Evolutionary conservation across 2,329 filamentous ascomycete genomes (phyloP), one percentile per base, ranked within the genome.

Genomic region (Periconia macrospinosa): DNA sequence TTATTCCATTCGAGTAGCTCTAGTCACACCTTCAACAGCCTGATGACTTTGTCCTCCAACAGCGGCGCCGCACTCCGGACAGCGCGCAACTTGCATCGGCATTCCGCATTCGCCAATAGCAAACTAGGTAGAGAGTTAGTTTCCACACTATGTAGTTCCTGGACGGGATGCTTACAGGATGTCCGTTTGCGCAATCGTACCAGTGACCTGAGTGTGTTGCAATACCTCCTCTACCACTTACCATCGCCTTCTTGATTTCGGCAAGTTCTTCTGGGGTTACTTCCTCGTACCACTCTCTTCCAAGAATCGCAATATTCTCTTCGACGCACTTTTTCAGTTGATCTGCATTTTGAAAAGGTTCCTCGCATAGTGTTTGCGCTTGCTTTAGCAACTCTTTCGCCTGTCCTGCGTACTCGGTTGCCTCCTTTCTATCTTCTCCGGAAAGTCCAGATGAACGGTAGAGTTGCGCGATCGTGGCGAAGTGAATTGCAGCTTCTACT

Each of bases 61-160:
- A 0, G 68, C 55, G 1, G 77, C 76, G 1, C 76, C 79, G 57
- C 86, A 90, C 57, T 88, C 80, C 0, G 86, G 84, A 57, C 87
- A 90, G 1, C 67, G 67, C 1, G 85, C 79, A 23, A 63, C 48
- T 66, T 89, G 54, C 82, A 87, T 86, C 0, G 85, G 82, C 77
- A 83, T 81, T 1, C 85, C 85, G 61, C 85, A 87, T 53, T 87
- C 82, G 1, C 84, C 84, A 35, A 88, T 77, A 0, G 84, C 83
- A 58, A 88, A 78, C 35, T 55, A 33, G 23, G 14, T 78, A 5
- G 9, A 7, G 3, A 15, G 41, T 19, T 11, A 42, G 11, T n/a
- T n/a, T n/a, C n/a, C 10, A 42, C 3, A 3, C 9, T 42, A 18
- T n/a, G n/a, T n/a, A n/a, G n/a, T n/a, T n/a, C n/a, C n/a, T n/a